Evolutionary conservation across 306 rosid genomes (phyloP).

Genomic region (Luffa aegyptiaca): DNA sequence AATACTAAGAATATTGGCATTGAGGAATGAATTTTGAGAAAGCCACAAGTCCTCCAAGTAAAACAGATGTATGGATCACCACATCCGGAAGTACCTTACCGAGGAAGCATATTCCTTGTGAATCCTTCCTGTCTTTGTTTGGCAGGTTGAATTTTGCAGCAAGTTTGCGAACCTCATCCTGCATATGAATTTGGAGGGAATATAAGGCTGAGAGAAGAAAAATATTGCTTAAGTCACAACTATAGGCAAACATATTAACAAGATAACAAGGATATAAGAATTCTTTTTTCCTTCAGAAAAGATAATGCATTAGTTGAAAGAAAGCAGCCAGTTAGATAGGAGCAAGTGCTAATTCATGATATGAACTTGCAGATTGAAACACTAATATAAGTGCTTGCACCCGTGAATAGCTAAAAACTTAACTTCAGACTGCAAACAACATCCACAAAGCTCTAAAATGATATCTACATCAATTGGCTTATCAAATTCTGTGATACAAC

Average conservation of each 20-base stretch:
- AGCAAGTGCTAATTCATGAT: background rate
- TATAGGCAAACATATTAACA: background rate
- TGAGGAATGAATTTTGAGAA: background rate
- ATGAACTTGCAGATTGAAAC: background rate
- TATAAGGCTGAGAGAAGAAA: background rate
- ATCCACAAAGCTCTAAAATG: background rate
- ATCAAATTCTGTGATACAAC: background rate
- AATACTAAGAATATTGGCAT: background rate
- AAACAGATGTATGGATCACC: background rate
- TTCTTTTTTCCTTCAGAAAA: background rate
- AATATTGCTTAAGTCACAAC: background rate
- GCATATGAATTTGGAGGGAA: constrained; percentile 12
- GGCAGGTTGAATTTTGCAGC: constrained; percentile 76
- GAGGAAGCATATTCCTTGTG: constrained; percentile 96
- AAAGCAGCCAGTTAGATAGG: background rate
- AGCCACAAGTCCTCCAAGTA: background rate
- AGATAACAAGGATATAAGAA: background rate
- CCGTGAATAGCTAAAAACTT: background rate
- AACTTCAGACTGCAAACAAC: background rate
- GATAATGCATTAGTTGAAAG: background rate
- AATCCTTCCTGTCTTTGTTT: constrained; percentile 86
- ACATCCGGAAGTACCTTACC: constrained; percentile 55
- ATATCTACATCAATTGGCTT: background rate
- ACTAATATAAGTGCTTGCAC: background rate
- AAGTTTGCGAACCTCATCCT: constrained; percentile 89